Evolutionary conservation across 192 early-diverging fungal genomes (phyloP).

Genomic region (Obelidium mucronatum): DNA sequence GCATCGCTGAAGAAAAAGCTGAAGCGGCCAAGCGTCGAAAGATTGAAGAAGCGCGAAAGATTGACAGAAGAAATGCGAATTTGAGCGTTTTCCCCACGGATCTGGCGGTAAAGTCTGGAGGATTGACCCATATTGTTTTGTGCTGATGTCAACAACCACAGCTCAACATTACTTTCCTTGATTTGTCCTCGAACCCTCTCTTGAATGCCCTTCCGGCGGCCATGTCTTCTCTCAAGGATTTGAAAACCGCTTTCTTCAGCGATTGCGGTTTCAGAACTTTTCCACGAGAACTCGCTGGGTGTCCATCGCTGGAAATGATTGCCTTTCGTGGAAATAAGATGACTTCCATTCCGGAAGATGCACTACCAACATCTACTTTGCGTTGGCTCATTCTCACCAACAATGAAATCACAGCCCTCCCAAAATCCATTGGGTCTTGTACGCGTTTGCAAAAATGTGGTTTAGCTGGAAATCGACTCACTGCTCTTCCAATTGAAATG

Average conservation of each 20-base stretch:
- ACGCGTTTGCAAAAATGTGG: constrained; percentile 21
- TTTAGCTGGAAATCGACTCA: constrained; percentile 31
- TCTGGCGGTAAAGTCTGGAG: background rate
- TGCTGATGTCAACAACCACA: no score
- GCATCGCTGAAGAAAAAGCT: no score
- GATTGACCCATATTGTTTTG: background rate
- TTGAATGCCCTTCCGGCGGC: background rate
- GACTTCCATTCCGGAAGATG: background rate
- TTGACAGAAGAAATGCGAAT: background rate
- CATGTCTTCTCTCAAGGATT: background rate
- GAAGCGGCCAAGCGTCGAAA: no score
- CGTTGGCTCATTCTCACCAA: constrained; percentile 43
- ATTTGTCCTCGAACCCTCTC: constrained; percentile 2
- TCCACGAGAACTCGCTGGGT: constrained; percentile 11
- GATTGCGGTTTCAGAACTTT: constrained; percentile 22
- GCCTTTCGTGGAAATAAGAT: constrained; percentile 33
- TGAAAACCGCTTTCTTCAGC: constrained; percentile 36
- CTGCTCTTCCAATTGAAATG: constrained; percentile 16
- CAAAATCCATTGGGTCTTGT: constrained; percentile 23
- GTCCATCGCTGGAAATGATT: constrained; percentile 22
- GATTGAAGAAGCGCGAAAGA: no score
- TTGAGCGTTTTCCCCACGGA: background rate
- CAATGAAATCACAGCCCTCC: constrained; percentile 26
- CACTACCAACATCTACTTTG: constrained; percentile 8
- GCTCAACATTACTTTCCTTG: no score